Conservation (phyloP, 768 basidiomycete genomes). For the Harrya chromipes region DNA sequence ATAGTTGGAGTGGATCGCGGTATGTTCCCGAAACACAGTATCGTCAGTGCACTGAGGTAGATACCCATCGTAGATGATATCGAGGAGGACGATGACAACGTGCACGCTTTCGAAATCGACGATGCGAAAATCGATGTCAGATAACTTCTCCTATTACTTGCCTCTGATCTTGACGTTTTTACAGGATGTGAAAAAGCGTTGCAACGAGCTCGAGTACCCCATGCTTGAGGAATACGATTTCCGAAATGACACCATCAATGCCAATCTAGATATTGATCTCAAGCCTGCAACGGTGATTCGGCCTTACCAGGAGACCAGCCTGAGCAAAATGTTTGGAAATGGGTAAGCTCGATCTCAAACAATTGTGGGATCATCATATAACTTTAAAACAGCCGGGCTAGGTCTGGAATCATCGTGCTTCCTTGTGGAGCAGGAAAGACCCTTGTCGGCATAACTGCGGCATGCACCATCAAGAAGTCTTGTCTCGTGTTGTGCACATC, state of each 20-base stretch:
- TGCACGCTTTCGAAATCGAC: conserved; percentile 95
- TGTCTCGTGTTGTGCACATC: conserved; percentile 97
- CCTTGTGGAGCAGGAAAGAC: conserved; percentile 99
- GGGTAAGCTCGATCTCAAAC: conserved; percentile 51
- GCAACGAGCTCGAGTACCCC: conserved; percentile 95
- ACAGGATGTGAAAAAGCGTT: conserved; percentile 93
- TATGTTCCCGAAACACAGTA: conserved; percentile 32
- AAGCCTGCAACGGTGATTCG: conserved; percentile 97
- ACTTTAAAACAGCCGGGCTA: conserved; percentile 67
- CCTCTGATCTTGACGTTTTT: conserved; percentile 6
- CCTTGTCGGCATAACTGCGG: conserved; percentile 98
- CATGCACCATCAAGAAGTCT: conserved; percentile 99
- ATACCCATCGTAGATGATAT: conserved; percentile 68
- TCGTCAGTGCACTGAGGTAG: neutral
- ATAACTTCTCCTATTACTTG: conserved; percentile 1
- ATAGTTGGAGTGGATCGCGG: conserved; percentile 94
- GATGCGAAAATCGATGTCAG: conserved; percentile 90
- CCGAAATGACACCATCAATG: conserved; percentile 92
- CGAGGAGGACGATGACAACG: conserved; percentile 96
- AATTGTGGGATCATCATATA: neutral
- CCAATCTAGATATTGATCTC: conserved; percentile 96
- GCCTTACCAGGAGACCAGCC: conserved; percentile 96
- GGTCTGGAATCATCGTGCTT: conserved; percentile 96
- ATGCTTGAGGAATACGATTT: conserved; percentile 99
- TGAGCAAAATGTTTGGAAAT: conserved; percentile 99